Conservation (phyloP, 495 filamentous ascomycete species). For the Cercophora scortea region DNA sequence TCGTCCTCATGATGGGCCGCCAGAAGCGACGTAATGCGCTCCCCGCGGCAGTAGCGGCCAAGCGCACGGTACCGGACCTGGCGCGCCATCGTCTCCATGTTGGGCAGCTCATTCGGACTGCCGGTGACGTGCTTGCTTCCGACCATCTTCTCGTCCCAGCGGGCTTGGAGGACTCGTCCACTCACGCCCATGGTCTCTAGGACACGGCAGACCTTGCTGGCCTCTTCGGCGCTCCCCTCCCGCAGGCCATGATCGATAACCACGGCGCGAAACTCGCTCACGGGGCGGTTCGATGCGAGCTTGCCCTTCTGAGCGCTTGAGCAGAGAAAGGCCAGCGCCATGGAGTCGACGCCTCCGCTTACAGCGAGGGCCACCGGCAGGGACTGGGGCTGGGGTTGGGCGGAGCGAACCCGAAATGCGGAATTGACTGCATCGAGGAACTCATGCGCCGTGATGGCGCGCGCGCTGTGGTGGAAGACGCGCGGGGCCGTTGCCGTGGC, state of each 20-base stretch:
- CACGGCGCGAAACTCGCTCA: slow-evolving; percentile 37
- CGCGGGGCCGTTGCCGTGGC: slow-evolving; percentile 30
- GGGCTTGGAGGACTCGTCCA: no score
- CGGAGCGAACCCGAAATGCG: slow-evolving; percentile 41
- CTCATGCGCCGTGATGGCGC: slow-evolving; percentile 41
- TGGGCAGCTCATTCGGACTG: slow-evolving; percentile 40
- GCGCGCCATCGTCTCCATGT: slow-evolving; percentile 75
- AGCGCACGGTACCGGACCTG: slow-evolving; percentile 63
- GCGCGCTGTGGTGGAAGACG: slow-evolving; percentile 31
- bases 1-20: slow-evolving; percentile 83
- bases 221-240: slow-evolving; percentile 60
- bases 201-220: slow-evolving; percentile 46
- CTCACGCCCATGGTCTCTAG: slow-evolving; percentile 30
- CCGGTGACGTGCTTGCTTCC: background rate
- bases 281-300: no score
- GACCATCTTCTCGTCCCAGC: slow-evolving; percentile 25
- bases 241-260: slow-evolving; percentile 76
- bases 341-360: slow-evolving; percentile 93
- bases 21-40: slow-evolving; percentile 48
- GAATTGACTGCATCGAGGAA: slow-evolving; percentile 46
- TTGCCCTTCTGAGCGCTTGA: slow-evolving; percentile 22
- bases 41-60: slow-evolving; percentile 48
- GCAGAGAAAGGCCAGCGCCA: slow-evolving; percentile 81
- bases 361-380: slow-evolving; percentile 50
- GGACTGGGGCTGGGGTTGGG: slow-evolving; percentile 9